Evolutionary conservation across 73 alveolate species (phyloP).

Genomic region (Durusdinium trenchii): DNA sequence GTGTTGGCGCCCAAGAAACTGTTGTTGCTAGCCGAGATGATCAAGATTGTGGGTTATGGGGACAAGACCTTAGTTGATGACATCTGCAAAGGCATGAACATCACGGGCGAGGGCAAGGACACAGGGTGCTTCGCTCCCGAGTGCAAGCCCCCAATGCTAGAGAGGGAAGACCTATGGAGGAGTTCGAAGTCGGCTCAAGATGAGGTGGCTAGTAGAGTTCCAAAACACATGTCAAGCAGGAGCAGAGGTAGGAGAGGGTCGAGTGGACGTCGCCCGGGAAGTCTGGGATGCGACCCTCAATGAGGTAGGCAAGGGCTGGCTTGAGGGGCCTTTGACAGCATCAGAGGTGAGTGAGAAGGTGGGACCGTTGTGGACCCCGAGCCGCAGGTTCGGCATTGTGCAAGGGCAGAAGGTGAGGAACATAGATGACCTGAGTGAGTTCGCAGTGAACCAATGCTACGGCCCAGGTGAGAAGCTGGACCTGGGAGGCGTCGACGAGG

Average conservation of each 20-base stretch:
- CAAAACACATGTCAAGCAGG: no score
- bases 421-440: slow-evolving; percentile 40
- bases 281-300: background rate
- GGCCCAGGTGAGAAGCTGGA: slow-evolving; percentile 2
- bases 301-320: slow-evolving; percentile 21
- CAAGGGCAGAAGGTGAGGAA: background rate
- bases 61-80: background rate
- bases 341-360: background rate
- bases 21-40: background rate
- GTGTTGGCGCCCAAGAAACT: background rate
- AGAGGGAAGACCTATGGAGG: background rate
- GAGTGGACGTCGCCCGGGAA: no score
- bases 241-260: no score
- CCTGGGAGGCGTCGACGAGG: slow-evolving; percentile 30
- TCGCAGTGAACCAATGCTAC: background rate
- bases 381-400: slow-evolving; percentile 26
- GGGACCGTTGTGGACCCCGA: slow-evolving; percentile 32
- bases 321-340: background rate
- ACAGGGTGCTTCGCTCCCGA: no score
- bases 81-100: background rate
- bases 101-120: slow-evolving; percentile 23
- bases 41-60: background rate
- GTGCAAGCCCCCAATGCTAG: background rate
- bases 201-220: background rate
- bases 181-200: background rate